Percentiles rank a stretch among this genome's conserved stretches.
Conservation (phyloP, 2,329 filamentous ascomycete genomes). For the Penicillium thymicola region DNA sequence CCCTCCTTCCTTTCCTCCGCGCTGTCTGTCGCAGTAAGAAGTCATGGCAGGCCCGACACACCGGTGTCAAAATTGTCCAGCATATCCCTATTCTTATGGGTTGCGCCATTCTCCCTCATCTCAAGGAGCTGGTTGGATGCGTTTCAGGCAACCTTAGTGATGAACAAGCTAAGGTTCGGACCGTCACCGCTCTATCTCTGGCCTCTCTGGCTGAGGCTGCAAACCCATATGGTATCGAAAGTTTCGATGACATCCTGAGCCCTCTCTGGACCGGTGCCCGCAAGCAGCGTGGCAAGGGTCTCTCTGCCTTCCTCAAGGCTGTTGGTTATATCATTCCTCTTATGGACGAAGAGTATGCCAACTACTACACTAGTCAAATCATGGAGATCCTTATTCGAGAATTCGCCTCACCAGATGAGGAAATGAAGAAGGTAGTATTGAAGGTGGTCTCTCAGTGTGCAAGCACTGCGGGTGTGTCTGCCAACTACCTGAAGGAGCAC, state of each 20-base stretch:
- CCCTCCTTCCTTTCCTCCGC: constrained; percentile 87
- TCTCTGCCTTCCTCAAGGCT: constrained; percentile 94
- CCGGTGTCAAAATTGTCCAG: constrained; percentile 97
- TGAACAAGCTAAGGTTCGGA: constrained; percentile 95
- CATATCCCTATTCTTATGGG: constrained; percentile 99
- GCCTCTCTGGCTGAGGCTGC: constrained; percentile 93
- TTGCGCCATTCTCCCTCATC: constrained; percentile 88
- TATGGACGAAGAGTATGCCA: constrained; percentile 99
- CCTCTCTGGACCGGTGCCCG: constrained; percentile 94
- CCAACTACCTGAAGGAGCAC: constrained; percentile 90
- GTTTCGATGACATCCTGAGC: constrained; percentile 95
- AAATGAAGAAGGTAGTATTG: constrained; percentile 99
- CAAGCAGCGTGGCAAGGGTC: constrained; percentile 92
- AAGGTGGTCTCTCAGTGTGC: constrained; percentile 97
- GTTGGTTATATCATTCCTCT: constrained; percentile 97
- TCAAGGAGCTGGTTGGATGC: constrained; percentile 94
- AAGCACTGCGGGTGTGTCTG: constrained; percentile 89
- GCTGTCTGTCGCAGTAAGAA: constrained; percentile 98
- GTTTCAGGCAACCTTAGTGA: constrained; percentile 95
- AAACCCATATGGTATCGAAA: constrained; percentile 98
- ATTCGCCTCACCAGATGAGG: constrained; percentile 94
- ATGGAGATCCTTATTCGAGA: constrained; percentile 97
- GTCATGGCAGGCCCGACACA: constrained; percentile 97
- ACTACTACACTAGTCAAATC: constrained; percentile 97
- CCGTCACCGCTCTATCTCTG: constrained; percentile 91